Evolutionary conservation across 352 stramenopile species (phyloP).

Genomic region (Globisporangium polare): DNA sequence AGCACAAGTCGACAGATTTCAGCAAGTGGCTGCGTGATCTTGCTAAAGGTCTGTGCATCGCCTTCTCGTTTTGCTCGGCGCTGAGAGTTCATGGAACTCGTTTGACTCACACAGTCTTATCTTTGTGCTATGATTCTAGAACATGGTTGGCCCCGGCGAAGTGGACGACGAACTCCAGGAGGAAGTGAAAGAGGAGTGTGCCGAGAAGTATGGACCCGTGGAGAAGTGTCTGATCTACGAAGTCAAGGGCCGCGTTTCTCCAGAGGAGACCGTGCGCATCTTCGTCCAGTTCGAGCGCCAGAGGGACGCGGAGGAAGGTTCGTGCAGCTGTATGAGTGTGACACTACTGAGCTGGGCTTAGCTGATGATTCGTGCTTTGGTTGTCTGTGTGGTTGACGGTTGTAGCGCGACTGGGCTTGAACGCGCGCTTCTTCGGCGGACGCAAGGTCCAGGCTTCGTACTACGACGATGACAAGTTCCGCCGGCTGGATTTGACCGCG

Average conservation of each 20-base stretch:
- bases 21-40: conserved; percentile 19
- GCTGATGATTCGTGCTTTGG: neutral
- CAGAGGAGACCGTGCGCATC: conserved; percentile 83
- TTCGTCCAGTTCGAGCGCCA: conserved; percentile 85
- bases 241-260: conserved; percentile 30
- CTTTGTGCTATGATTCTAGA: conserved; percentile 33
- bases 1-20: neutral
- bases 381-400: neutral
- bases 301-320: conserved; percentile 76
- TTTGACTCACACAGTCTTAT: too few relatives aligned
- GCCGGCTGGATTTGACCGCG: conserved; percentile 47
- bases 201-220: conserved; percentile 78
- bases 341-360: neutral
- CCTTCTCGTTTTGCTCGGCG: conserved; percentile 3
- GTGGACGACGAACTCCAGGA: conserved; percentile 86
- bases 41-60: conserved; percentile 25
- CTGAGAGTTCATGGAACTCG: too few relatives aligned
- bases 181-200: conserved; percentile 88
- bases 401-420: conserved; percentile 72
- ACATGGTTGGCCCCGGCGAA: conserved; percentile 89
- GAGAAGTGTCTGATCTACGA: conserved; percentile 76
- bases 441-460: conserved; percentile 77
- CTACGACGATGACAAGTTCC: conserved; percentile 83
- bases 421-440: conserved; percentile 88
- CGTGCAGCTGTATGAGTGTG: neutral